A percentile compares a stretch with the other conserved stretches of the same genome.
phyloP scores from a whole-genome alignment of 2,329 filamentous ascomycete genomes.

The Huntiella bhutanensis region DNA sequence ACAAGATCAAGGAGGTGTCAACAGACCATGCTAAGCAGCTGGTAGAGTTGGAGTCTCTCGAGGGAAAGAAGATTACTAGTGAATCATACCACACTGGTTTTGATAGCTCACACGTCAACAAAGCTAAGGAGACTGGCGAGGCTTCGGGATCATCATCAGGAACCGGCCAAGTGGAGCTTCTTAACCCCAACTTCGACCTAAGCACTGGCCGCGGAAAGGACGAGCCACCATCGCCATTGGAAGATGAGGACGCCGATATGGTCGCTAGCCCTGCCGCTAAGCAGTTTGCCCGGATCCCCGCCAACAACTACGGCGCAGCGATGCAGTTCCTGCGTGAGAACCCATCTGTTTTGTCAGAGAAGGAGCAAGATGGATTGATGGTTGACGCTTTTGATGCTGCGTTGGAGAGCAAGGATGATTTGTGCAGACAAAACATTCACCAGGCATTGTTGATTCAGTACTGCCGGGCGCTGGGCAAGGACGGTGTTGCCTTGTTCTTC shows the following conservation, averaged over 20 bases:
- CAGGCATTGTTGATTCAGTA: conserved; percentile 87
- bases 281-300: conserved; percentile 60
- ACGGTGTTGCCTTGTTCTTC: conserved; percentile 87
- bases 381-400: conserved; percentile 83
- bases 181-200: conserved; percentile 39
- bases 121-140: conserved; percentile 25
- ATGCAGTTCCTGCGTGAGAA: conserved; percentile 63
- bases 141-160: conserved; percentile 28
- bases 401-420: conserved; percentile 55
- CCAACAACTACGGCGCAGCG: conserved; percentile 53
- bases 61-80: conserved; percentile 81
- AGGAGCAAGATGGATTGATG: conserved; percentile 76
- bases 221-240: conserved; percentile 12
- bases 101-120: conserved; percentile 65
- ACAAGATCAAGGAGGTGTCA: conserved; percentile 63
- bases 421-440: conserved; percentile 73
- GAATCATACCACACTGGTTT: conserved; percentile 80
- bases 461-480: conserved; percentile 71
- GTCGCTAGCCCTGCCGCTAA: conserved; percentile 62
- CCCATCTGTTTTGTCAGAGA: conserved; percentile 61
- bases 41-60: conserved; percentile 65
- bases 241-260: conserved; percentile 52
- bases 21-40: conserved; percentile 56
- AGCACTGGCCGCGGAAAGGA: conserved; percentile 12
- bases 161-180: conserved; percentile 8